phyloP scores from a whole-genome alignment of 2,329 filamentous ascomycete species.

The Microdochium trichocladiopsis region DNA sequence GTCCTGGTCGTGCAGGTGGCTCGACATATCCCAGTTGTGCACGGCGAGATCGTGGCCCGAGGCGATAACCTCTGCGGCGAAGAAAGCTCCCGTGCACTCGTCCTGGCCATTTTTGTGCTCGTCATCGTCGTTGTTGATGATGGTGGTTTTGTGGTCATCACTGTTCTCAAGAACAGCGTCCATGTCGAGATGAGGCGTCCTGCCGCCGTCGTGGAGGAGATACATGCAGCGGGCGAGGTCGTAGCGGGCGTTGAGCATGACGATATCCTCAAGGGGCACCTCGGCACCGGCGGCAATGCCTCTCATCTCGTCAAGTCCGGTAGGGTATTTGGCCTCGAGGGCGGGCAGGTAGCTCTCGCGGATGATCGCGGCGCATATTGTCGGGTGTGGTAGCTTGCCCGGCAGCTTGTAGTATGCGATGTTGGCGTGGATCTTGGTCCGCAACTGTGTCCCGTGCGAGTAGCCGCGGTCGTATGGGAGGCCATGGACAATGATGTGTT shows the following conservation, averaged over 20 bases:
- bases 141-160: too few species aligned
- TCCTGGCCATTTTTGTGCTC: too few species aligned
- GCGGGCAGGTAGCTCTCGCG: constrained; percentile 7
- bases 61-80: too few species aligned
- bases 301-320: constrained; percentile 8
- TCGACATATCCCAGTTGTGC: constrained; percentile 9
- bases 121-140: too few species aligned
- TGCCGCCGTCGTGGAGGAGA: not conserved
- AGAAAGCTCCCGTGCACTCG: too few species aligned
- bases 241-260: constrained; percentile 15
- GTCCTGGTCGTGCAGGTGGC: constrained; percentile 10
- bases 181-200: not conserved
- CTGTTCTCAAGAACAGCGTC: too few species aligned
- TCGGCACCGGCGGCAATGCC: constrained; percentile 15
- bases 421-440: constrained; percentile 6
- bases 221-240: constrained; percentile 9
- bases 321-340: constrained; percentile 6
- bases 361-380: constrained; percentile 4
- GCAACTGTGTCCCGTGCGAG: constrained; percentile 5
- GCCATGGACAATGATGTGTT: constrained; percentile 7
- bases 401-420: constrained; percentile 5
- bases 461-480: constrained; percentile 5
- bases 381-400: constrained; percentile 3
- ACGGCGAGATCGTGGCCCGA: too few species aligned
- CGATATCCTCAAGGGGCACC: constrained; percentile 10